Evolutionary conservation across 1,284 basidiomycete species (phyloP).

Genomic region (Grifola frondosa): DNA sequence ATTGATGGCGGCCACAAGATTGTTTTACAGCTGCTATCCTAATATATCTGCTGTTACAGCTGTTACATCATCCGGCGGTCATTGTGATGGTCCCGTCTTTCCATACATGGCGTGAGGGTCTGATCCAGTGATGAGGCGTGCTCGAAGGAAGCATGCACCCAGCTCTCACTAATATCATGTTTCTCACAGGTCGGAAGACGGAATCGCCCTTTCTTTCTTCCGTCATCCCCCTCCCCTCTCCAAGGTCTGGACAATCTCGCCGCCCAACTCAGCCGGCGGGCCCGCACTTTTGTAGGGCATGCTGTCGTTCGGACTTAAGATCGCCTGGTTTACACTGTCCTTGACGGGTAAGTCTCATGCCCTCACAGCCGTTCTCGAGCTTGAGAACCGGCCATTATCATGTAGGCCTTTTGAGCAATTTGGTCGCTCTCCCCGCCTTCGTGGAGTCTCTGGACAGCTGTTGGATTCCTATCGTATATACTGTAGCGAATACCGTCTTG

Average conservation of each 20-base stretch:
- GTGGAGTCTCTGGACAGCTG: constrained; percentile 37
- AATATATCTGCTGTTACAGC: too few relatives aligned
- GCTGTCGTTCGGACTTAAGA: constrained; percentile 31
- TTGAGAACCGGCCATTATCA: not conserved
- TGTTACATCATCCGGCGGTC: too few relatives aligned
- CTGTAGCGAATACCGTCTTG: constrained; percentile 44
- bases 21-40: too few relatives aligned
- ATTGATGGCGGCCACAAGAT: too few relatives aligned
- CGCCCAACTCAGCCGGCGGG: constrained; percentile 16
- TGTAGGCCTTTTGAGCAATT: constrained; percentile 48
- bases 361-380: constrained; percentile 1
- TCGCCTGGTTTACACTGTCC: constrained; percentile 33
- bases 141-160: constrained; percentile 15
- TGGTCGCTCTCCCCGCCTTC: constrained; percentile 46
- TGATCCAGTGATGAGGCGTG: constrained; percentile 15
- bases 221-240: constrained; percentile 10
- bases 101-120: too few relatives aligned
- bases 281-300: constrained; percentile 21
- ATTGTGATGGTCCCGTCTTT: too few relatives aligned
- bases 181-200: constrained; percentile 14
- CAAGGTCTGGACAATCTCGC: constrained; percentile 8
- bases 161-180: constrained; percentile 13
- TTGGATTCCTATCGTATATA: constrained; percentile 48
- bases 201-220: constrained; percentile 11
- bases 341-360: constrained; percentile 25